A percentile compares a stretch with the other conserved stretches of the same genome.
These are phyloP conservation scores for Auriculariales sp. DNA, from an alignment of 768 basidiomycete species.

Conservation along the genomic window DNA sequence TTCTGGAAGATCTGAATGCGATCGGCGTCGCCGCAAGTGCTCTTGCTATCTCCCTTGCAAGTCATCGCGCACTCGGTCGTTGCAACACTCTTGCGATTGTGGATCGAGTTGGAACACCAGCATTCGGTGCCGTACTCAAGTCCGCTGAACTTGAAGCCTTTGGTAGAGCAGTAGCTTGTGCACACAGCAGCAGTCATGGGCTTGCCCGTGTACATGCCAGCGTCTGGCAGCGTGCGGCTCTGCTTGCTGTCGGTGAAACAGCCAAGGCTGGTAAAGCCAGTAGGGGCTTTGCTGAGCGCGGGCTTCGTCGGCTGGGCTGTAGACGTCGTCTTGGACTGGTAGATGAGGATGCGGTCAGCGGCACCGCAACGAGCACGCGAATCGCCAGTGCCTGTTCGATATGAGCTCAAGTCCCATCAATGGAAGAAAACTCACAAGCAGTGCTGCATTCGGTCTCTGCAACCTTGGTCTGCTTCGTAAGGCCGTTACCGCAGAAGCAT, in stretches of 20 bases:
- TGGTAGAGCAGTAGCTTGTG: conserved; percentile 9
- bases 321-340: too few relatives aligned
- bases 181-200: conserved; percentile 11
- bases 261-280: neutral
- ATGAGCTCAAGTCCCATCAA: too few relatives aligned
- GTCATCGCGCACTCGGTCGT: conserved; percentile 12
- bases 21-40: conserved; percentile 1
- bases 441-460: conserved; percentile 2
- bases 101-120: conserved; percentile 12
- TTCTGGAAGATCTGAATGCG: conserved; percentile 3
- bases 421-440: too few relatives aligned
- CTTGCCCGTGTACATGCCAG: conserved; percentile 3
- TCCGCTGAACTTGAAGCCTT: conserved; percentile 11
- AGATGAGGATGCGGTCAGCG: neutral
- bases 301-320: neutral
- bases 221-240: conserved; percentile 9
- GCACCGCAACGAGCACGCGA: neutral
- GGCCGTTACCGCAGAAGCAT: conserved; percentile 45
- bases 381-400: conserved; percentile 4
- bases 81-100: conserved; percentile 11
- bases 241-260: neutral
- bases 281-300: neutral
- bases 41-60: neutral
- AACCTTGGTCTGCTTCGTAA: conserved; percentile 23
- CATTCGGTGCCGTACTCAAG: conserved; percentile 13